phyloP scores from a whole-genome alignment of 805 yeast species.

The Candida lessepsii region DNA sequence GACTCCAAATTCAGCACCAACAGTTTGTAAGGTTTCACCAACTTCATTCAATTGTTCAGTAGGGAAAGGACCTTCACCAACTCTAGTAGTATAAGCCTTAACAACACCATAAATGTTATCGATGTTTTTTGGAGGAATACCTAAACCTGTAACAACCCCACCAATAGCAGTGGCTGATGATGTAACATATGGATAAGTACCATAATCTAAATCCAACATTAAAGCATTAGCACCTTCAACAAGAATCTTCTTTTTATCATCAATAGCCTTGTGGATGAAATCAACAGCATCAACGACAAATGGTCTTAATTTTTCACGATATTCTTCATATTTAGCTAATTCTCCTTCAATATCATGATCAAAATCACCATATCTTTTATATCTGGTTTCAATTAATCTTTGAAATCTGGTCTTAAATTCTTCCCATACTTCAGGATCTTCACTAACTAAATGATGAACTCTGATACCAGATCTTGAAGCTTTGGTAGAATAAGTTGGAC shows the following conservation, averaged over 20 bases:
- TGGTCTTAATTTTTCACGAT: conserved; percentile 75
- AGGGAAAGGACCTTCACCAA: conserved; percentile 99
- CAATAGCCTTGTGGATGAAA: conserved; percentile 76
- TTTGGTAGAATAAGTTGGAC: conserved; percentile 96
- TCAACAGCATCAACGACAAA: conserved; percentile 91
- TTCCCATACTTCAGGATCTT: conserved; percentile 89
- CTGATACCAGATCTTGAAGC: conserved; percentile 95
- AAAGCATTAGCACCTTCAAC: conserved; percentile 98
- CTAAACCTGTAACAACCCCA: conserved; percentile 96
- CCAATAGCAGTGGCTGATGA: conserved; percentile 96
- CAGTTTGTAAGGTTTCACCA: conserved; percentile 84
- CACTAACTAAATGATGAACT: conserved; percentile 91
- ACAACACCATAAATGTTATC: conserved; percentile 90
- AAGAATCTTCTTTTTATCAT: conserved; percentile 76
- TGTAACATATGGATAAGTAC: conserved; percentile 97
- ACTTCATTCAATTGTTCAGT: conserved; percentile 87
- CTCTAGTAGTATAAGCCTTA: conserved; percentile 97
- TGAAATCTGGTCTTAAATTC: conserved; percentile 78
- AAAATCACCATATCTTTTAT: conserved; percentile 88
- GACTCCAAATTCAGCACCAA: conserved; percentile 96
- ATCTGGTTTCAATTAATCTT: conserved; percentile 77
- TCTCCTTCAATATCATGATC: conserved; percentile 84
- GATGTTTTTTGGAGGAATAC: conserved; percentile 87
- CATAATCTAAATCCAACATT: conserved; percentile 96
- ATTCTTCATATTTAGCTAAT: conserved; percentile 69